Percentiles rank a stretch among this genome's conserved stretches.
Evolutionary conservation across 768 basidiomycete genomes (phyloP).

Genomic region (Trametes meyenii): DNA sequence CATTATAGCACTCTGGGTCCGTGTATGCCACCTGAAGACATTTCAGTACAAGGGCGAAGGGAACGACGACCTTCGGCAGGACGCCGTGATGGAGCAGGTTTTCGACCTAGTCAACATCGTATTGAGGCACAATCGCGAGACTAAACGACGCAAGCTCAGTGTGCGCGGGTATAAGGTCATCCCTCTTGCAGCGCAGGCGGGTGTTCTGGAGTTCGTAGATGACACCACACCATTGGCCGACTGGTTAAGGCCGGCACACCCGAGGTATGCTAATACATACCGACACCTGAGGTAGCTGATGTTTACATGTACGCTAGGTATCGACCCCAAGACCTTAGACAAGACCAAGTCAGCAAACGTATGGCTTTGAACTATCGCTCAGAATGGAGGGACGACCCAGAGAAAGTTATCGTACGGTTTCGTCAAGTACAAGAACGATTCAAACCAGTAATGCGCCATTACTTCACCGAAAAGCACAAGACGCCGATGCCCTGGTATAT

Average conservation of each 20-base stretch:
- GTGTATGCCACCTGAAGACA: background rate
- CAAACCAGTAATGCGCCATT: slow-evolving; percentile 91
- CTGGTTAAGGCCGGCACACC: slow-evolving; percentile 71
- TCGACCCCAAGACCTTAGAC: slow-evolving; percentile 55
- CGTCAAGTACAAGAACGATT: slow-evolving; percentile 43
- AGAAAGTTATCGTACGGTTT: slow-evolving; percentile 36
- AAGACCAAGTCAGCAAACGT: slow-evolving; percentile 33
- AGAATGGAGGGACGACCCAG: slow-evolving; percentile 33
- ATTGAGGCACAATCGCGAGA: slow-evolving; percentile 72
- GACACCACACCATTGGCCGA: slow-evolving; percentile 66
- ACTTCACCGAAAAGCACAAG: slow-evolving; percentile 90
- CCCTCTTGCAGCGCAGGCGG: slow-evolving; percentile 78
- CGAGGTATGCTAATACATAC: slow-evolving; percentile 54
- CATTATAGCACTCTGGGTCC: background rate
- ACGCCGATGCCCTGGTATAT: slow-evolving; percentile 90
- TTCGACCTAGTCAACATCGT: slow-evolving; percentile 88
- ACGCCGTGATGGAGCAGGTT: slow-evolving; percentile 99
- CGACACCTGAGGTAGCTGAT: background rate
- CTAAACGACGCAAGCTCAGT: slow-evolving; percentile 67
- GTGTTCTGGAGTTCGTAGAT: slow-evolving; percentile 88
- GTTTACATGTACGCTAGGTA: slow-evolving; percentile 50
- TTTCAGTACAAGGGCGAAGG: slow-evolving; percentile 89
- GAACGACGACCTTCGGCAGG: slow-evolving; percentile 91
- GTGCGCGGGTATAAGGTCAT: slow-evolving; percentile 90
- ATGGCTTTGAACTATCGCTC: slow-evolving; percentile 36